Percentiles rank a stretch among this genome's conserved stretches.
These are phyloP conservation scores for Colletotrichum viniferum DNA, from an alignment of 2,329 filamentous ascomycete species.

Conservation along the genomic window DNA sequence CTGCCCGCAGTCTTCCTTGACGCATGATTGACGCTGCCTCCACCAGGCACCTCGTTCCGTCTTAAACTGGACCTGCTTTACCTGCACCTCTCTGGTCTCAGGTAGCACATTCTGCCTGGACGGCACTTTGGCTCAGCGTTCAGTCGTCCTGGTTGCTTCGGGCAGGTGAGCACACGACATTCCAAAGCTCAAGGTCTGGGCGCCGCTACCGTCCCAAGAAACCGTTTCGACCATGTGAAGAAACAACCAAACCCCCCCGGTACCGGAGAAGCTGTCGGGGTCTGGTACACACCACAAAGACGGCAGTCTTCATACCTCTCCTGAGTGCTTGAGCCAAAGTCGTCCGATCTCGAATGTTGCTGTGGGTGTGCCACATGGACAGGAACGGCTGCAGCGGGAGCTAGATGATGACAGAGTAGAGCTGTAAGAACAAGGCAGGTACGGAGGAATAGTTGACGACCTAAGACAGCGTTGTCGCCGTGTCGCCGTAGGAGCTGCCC, in stretches of 20 bases:
- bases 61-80: neutral
- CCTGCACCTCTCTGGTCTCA: neutral
- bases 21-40: neutral
- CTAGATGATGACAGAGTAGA: neutral
- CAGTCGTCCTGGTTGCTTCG: neutral
- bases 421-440: neutral
- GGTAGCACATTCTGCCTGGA: neutral
- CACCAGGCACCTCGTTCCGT: neutral
- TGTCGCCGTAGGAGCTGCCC: neutral
- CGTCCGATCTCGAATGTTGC: neutral
- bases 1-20: slow-evolving; percentile 11
- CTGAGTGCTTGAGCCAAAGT: neutral
- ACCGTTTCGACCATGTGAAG: neutral
- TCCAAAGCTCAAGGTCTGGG: neutral
- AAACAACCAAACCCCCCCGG: neutral
- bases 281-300: neutral
- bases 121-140: neutral
- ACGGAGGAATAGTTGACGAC: neutral
- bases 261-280: neutral
- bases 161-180: slow-evolving; percentile 18
- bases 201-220: neutral
- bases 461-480: neutral
- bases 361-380: slow-evolving; percentile 25
- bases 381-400: slow-evolving; percentile 9
- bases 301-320: neutral